Percentiles rank a stretch among this genome's conserved stretches.
phyloP scores from a whole-genome alignment of 805 yeast genomes.

The Ogataea trehaloabstinens region DNA sequence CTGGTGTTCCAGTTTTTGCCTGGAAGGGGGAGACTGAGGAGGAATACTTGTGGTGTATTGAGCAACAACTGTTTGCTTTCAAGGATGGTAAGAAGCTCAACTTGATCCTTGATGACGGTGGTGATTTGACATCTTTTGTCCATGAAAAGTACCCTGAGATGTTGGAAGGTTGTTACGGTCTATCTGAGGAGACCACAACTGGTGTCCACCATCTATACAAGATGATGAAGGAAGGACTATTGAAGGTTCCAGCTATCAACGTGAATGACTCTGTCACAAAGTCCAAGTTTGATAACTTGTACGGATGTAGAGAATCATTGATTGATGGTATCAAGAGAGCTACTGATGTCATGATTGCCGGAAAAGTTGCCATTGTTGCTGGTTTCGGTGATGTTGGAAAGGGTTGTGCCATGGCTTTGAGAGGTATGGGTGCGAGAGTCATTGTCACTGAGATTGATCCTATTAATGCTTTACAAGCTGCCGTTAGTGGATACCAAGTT shows the following conservation, averaged over 20 bases:
- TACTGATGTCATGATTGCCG: conserved; percentile 99
- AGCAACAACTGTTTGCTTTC: conserved; percentile 98
- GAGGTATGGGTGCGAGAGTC: conserved; percentile 99
- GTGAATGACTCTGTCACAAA: conserved; percentile 99
- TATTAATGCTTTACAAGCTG: conserved; percentile 98
- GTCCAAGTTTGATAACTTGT: conserved; percentile 98
- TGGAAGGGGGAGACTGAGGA: conserved; percentile 99
- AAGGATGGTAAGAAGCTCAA: conserved; percentile 93
- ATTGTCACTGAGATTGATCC: conserved; percentile 97
- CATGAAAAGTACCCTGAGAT: conserved; percentile 98
- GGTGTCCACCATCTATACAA: conserved; percentile 99
- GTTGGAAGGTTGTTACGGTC: conserved; percentile 92
- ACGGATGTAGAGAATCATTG: conserved; percentile 99
- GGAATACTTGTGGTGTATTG: conserved; percentile 99
- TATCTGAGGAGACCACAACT: conserved; percentile 98
- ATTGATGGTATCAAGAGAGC: conserved; percentile 99
- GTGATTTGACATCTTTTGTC: conserved; percentile 94
- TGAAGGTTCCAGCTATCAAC: conserved; percentile 98
- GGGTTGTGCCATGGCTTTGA: conserved; percentile 99
- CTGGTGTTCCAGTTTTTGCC: conserved; percentile 99
- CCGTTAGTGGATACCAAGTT: conserved; percentile 98
- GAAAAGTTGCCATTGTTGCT: conserved; percentile 98
- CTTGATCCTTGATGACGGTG: conserved; percentile 98
- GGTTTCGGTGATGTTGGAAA: conserved; percentile 99
- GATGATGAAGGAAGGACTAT: conserved; percentile 81